Base-by-base conservation (phyloP, 2,329 filamentous ascomycete species). In the Apiospora marii region DNA sequence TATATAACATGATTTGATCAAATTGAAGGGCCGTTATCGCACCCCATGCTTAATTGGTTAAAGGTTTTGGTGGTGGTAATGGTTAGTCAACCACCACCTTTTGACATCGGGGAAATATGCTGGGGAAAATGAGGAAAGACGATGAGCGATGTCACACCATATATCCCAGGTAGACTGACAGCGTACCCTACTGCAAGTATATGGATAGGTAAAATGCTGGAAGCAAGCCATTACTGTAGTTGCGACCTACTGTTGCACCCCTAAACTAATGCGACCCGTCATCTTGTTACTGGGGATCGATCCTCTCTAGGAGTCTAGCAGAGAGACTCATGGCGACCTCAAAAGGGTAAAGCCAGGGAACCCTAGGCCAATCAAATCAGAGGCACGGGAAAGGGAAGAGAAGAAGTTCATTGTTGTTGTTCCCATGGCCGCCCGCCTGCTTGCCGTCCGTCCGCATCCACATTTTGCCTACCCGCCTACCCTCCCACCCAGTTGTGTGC, bases 391-490 rank as follows among this genome's bases (percentile, higher is more conserved):
- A 64, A 22, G 53, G 49, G 51, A 34, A 58, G 44, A 58, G 53
- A 61, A 41, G 58, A 64, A 64, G 58, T 41, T 41, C 34, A 64
- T 64, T 64, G 58, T 64, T 64, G 34, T 41, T 64, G 34, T 19
- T 61, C 8, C 58, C 58, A 64, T 41, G 58, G 19, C 34, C 58
- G 53, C 53, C 53, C 53, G 53, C 58, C 58, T 41, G 58, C 58
- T 64, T 64, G 58, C 34, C 58, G 58, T 41, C 58, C 58, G 58
- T 30, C 58, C 58, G 58, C 58, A 22, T 19, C 58, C 58, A 64
- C 58, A 41, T 64, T 64, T 64, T 41, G 30, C 34, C 58, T 34
- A 34, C 34, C 58, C 22, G 3, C 53, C 30, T 37, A 10, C 27
- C 27, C 14, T 8, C 13, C 51, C 14, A 4, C 7, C 27, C 53